phyloP scores from a whole-genome alignment of 148 eudicot genomes.

The Rhododendron vialii region DNA sequence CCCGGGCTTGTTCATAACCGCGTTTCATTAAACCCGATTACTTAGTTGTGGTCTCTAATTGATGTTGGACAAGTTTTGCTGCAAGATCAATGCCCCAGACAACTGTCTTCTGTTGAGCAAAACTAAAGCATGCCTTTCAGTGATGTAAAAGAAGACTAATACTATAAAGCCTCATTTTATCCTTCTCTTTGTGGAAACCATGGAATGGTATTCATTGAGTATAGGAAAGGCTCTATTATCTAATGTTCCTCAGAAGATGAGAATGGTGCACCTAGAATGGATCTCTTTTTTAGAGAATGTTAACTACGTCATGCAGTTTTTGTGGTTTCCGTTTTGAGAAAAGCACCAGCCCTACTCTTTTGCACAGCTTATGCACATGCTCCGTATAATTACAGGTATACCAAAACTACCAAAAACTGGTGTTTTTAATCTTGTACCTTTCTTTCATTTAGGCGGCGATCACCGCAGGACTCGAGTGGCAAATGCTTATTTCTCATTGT shows the following conservation, averaged over 20 bases:
- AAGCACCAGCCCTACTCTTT: neutral
- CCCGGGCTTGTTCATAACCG: neutral
- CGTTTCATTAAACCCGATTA: neutral
- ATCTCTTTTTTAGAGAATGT: conserved; percentile 1
- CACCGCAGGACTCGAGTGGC: conserved; percentile 94
- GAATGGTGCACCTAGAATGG: neutral
- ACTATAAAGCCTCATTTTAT: neutral
- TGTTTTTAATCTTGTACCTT: neutral
- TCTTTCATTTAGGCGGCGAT: conserved; percentile 60
- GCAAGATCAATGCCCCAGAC: neutral
- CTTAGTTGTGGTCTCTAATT: neutral
- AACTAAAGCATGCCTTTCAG: neutral
- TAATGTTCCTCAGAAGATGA: neutral
- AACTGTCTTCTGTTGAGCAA: neutral
- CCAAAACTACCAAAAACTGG: neutral
- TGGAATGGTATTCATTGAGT: neutral
- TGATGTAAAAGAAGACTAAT: neutral
- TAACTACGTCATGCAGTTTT: neutral
- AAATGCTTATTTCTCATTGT: conserved; percentile 92
- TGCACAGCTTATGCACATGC: neutral
- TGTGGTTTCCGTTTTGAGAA: neutral
- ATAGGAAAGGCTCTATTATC: neutral
- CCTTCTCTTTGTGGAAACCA: neutral
- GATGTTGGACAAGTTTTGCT: neutral
- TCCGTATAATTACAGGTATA: neutral